phyloP scores from a whole-genome alignment of 202 grass and related monocot genomes.

The Setaria italica region DNA sequence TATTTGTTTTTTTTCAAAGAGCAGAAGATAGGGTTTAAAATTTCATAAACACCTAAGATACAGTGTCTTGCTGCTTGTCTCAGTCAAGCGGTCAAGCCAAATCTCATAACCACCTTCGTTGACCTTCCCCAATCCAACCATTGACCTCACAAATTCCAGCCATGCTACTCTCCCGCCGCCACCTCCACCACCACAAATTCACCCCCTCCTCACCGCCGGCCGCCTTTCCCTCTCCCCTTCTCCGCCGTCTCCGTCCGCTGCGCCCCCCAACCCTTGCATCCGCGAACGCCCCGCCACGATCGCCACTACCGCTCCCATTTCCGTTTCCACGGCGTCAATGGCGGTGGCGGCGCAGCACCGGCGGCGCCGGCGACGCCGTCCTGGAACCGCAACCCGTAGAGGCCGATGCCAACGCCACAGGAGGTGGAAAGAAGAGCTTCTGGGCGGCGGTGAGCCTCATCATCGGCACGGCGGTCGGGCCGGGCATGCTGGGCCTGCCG shows the following conservation, averaged over 20 bases:
- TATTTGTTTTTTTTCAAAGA: no score
- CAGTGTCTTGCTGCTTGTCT: no score
- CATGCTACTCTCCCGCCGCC: constrained; percentile 38
- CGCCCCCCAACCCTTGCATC: not conserved
- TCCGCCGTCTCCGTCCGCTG: not conserved
- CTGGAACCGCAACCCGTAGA: not conserved
- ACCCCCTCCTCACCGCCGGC: constrained; percentile 8
- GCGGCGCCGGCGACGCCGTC: not conserved
- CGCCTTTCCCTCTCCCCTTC: not conserved
- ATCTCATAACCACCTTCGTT: not conserved
- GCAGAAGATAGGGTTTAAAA: no score
- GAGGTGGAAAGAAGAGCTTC: constrained; percentile 59
- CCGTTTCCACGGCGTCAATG: constrained; percentile 48
- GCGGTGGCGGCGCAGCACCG: constrained; percentile 36
- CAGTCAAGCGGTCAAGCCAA: no score
- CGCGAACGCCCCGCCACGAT: not conserved
- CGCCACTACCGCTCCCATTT: not conserved
- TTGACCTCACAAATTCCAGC: constrained; percentile 15
- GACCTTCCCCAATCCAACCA: not conserved
- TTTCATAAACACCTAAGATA: no score
- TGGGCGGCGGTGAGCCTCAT: constrained; percentile 84
- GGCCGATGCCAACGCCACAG: not conserved
- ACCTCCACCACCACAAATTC: constrained; percentile 30
- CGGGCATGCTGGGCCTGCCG: constrained; percentile 81
- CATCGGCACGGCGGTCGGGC: constrained; percentile 76